phyloP scores from a whole-genome alignment of 2,329 filamentous ascomycete species.

The Leptodontidium sp. region DNA sequence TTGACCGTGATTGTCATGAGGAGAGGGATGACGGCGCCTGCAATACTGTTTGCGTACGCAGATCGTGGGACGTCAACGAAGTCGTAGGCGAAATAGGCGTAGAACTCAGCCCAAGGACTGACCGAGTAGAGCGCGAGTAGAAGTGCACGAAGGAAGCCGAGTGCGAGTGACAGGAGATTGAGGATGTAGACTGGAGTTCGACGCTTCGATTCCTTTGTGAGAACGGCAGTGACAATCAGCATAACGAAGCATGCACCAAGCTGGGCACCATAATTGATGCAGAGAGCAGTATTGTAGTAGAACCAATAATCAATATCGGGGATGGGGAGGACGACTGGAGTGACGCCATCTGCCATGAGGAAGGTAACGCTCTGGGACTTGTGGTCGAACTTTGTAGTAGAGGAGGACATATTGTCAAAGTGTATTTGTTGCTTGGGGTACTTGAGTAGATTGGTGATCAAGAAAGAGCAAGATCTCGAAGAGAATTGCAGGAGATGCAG shows the following conservation, averaged over 20 bases:
- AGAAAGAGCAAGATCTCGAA: slow-evolving; percentile 6
- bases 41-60: slow-evolving; percentile 56
- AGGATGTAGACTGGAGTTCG: slow-evolving; percentile 65
- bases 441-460: neutral
- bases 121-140: slow-evolving; percentile 60
- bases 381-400: slow-evolving; percentile 53
- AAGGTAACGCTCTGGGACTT: slow-evolving; percentile 61
- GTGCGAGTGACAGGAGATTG: slow-evolving; percentile 62
- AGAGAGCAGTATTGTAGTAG: slow-evolving; percentile 55
- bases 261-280: slow-evolving; percentile 66
- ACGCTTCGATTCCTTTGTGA: slow-evolving; percentile 67
- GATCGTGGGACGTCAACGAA: slow-evolving; percentile 51
- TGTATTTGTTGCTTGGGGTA: neutral
- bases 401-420: slow-evolving; percentile 35
- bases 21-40: slow-evolving; percentile 57
- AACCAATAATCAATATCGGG: slow-evolving; percentile 54
- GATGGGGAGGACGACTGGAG: slow-evolving; percentile 52
- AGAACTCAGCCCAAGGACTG: slow-evolving; percentile 59
- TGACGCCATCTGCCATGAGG: slow-evolving; percentile 51
- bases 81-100: slow-evolving; percentile 58
- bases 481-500: slow-evolving; percentile 9
- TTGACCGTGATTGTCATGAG: slow-evolving; percentile 64
- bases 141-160: slow-evolving; percentile 60
- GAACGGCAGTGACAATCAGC: slow-evolving; percentile 63
- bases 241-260: slow-evolving; percentile 66